Evolutionary conservation across 768 basidiomycete species (phyloP).

Genomic region (Filobasidium floriforme): DNA sequence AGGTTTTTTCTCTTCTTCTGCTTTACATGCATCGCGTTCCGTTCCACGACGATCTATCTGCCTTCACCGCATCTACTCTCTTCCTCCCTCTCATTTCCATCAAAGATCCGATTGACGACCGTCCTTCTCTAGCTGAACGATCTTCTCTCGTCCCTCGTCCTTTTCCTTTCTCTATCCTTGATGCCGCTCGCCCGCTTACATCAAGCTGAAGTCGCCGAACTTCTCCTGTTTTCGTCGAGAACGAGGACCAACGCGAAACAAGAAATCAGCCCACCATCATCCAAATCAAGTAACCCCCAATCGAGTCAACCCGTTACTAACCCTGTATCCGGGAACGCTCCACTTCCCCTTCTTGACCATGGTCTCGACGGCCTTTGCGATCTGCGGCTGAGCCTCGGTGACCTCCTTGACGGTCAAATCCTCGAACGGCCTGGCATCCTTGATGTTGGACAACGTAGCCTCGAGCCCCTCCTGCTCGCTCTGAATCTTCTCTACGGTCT

Average conservation of each 20-base stretch:
- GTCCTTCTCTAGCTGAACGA: not conserved
- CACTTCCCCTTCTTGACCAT: conserved; percentile 30
- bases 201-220: conserved; percentile 85
- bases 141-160: not conserved
- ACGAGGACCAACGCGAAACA: not conserved
- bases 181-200: conserved; percentile 51
- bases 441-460: conserved; percentile 89
- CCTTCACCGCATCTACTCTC: no score
- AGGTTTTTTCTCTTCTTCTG: not conserved
- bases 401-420: conserved; percentile 93
- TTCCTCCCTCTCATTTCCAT: not conserved
- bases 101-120: no score
- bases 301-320: conserved; percentile 30
- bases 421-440: conserved; percentile 94
- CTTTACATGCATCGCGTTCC: not conserved
- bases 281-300: no score
- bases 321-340: conserved; percentile 67
- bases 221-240: conserved; percentile 62
- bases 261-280: not conserved
- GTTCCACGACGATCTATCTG: no score
- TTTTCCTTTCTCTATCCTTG: no score
- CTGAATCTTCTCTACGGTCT: conserved; percentile 82
- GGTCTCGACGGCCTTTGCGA: conserved; percentile 73
- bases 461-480: conserved; percentile 83
- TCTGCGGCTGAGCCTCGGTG: conserved; percentile 82